Percentiles rank a stretch among this genome's conserved stretches.
These are phyloP conservation scores for Hypoxylon crocopeplum DNA, from an alignment of 495 filamentous ascomycete genomes.

Conservation along the genomic window DNA sequence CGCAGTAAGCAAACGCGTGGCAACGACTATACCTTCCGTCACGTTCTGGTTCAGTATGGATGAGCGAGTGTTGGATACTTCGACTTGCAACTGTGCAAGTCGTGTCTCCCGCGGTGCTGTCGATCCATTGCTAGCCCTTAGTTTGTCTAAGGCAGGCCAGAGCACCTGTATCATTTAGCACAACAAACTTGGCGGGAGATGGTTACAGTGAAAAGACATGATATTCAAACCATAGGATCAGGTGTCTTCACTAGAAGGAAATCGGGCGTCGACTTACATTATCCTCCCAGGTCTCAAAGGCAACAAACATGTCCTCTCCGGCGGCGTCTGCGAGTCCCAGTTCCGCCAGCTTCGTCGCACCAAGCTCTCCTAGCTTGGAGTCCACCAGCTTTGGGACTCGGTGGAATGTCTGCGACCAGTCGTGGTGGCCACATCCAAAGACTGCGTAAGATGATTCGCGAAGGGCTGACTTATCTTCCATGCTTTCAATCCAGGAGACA, in stretches of 20 bases:
- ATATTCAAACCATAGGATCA: too few relatives aligned
- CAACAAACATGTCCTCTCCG: conserved; percentile 63
- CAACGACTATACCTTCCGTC: conserved; percentile 57
- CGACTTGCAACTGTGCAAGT: conserved; percentile 60
- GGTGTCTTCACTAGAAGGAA: too few relatives aligned
- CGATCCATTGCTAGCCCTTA: conserved; percentile 44
- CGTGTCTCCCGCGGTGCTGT: conserved; percentile 49
- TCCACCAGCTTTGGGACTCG: conserved; percentile 68
- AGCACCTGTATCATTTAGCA: conserved; percentile 37
- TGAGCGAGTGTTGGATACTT: conserved; percentile 51
- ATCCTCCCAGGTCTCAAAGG: conserved; percentile 67
- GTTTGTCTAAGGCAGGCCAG: conserved; percentile 52
- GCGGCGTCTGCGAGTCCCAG: conserved; percentile 64
- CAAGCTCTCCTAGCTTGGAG: conserved; percentile 50
- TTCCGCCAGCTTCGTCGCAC: conserved; percentile 56
- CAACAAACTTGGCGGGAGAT: too few relatives aligned
- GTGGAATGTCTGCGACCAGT: conserved; percentile 73
- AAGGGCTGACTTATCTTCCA: conserved; percentile 46
- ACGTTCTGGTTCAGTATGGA: conserved; percentile 58
- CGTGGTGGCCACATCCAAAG: conserved; percentile 60
- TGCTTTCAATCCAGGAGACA: conserved; percentile 64
- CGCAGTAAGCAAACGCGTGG: conserved; percentile 57
- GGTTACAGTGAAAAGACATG: too few relatives aligned
- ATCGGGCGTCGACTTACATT: conserved; percentile 32
- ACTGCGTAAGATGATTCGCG: conserved; percentile 63